Conservation (phyloP, 805 yeast genomes). For the Saccharomyces paradoxus region DNA sequence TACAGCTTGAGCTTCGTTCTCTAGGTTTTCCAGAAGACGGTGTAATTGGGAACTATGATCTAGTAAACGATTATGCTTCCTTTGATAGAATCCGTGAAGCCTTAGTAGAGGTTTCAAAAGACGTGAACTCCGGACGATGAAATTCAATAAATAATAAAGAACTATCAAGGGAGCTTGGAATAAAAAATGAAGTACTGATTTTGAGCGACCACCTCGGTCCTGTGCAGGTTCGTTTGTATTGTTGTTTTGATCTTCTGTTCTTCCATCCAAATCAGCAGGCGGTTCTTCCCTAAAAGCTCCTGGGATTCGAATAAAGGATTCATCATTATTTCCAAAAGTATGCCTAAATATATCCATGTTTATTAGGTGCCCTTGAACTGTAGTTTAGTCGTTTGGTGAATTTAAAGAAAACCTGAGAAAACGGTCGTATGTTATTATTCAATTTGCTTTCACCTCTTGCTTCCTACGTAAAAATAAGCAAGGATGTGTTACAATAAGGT, state of each 20-base stretch:
- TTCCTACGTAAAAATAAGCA: neutral
- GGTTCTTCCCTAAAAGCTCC: neutral
- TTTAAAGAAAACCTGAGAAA: neutral
- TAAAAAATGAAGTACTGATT: neutral
- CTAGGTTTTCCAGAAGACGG: slow-evolving; percentile 12
- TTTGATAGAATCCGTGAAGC: slow-evolving; percentile 18
- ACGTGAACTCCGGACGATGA: slow-evolving; percentile 5
- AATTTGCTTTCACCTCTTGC: neutral
- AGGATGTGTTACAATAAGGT: neutral
- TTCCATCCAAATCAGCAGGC: neutral
- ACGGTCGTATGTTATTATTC: neutral
- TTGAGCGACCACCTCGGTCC: neutral
- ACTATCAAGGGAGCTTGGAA: slow-evolving; percentile 13
- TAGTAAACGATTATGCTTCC: slow-evolving; percentile 8
- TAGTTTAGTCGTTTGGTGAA: neutral
- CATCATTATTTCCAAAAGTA: neutral
- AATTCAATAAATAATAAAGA: slow-evolving; percentile 12
- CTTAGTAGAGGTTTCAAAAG: slow-evolving; percentile 18
- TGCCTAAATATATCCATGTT: slow-evolving; percentile 2
- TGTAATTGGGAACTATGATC: slow-evolving; percentile 10
- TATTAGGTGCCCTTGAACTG: neutral
- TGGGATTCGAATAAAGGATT: neutral
- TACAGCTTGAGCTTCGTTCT: slow-evolving; percentile 7
- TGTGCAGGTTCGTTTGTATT: neutral
- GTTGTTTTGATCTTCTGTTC: neutral